phyloP scores from a whole-genome alignment of 129 eudicot genomes.

The Artemisia tridentata region DNA sequence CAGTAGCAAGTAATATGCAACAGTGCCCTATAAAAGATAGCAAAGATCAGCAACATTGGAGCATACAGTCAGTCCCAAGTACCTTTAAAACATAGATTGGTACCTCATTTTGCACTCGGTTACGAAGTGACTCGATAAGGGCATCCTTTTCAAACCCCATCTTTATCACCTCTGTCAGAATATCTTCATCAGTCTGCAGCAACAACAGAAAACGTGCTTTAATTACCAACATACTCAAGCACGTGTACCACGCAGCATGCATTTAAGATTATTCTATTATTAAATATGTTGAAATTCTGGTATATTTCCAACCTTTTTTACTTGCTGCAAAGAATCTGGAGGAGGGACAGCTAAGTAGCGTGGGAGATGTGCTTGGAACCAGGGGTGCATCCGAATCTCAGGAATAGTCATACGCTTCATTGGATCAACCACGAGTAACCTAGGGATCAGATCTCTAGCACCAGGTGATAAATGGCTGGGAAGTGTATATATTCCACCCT shows the following conservation, averaged over 20 bases:
- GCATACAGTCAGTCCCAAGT: neutral
- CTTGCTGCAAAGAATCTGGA: conserved; percentile 93
- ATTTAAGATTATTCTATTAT: neutral
- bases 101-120: conserved; percentile 92
- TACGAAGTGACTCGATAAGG: conserved; percentile 81
- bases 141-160: conserved; percentile 90
- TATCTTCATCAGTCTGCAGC: conserved; percentile 86
- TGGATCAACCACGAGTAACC: conserved; percentile 91
- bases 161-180: conserved; percentile 82
- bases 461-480: conserved; percentile 90
- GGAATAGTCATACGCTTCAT: conserved; percentile 91
- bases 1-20: conserved; percentile 89
- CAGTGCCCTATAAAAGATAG: conserved; percentile 63
- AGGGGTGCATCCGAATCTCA: conserved; percentile 70
- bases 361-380: conserved; percentile 93
- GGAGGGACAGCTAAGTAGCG: conserved; percentile 89
- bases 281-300: neutral
- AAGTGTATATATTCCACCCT: conserved; percentile 95
- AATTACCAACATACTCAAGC: neutral
- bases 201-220: neutral
- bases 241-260: neutral
- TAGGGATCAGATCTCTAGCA: conserved; percentile 86
- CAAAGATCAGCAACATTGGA: conserved; percentile 15
- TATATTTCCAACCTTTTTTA: conserved; percentile 62
- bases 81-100: neutral